phyloP scores from a whole-genome alignment of 164 flowering plant genomes.

The Liriodendron chinense region DNA sequence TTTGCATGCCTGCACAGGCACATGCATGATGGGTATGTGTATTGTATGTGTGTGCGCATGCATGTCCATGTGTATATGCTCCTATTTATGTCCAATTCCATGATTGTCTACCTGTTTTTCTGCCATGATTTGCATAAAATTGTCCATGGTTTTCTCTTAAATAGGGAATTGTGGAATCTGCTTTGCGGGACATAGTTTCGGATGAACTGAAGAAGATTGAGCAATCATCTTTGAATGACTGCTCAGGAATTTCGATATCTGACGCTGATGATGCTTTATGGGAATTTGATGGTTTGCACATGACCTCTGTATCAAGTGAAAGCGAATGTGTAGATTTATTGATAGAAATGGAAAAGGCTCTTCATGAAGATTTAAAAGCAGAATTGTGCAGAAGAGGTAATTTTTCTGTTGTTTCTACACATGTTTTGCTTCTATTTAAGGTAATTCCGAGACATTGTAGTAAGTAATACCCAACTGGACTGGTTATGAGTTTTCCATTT shows the following conservation, averaged over 20 bases:
- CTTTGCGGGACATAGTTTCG: slow-evolving; percentile 62
- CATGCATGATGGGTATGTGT: not conserved
- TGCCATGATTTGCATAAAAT: not conserved
- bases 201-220: slow-evolving; percentile 69
- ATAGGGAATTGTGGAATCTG: slow-evolving; percentile 56
- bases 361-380: slow-evolving; percentile 61
- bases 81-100: not conserved
- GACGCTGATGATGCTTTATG: slow-evolving; percentile 47
- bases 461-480: too few relatives aligned
- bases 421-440: not conserved
- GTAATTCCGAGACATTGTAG: too few relatives aligned
- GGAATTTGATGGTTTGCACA: slow-evolving; percentile 70
- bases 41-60: not conserved
- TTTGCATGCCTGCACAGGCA: not conserved
- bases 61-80: not conserved
- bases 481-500: too few relatives aligned
- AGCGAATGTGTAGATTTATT: slow-evolving; percentile 73
- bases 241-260: slow-evolving; percentile 12
- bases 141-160: slow-evolving; percentile 1
- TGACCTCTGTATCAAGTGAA: slow-evolving; percentile 30
- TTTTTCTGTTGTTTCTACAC: not conserved
- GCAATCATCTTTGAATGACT: slow-evolving; percentile 24
- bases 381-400: slow-evolving; percentile 45
- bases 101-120: not conserved
- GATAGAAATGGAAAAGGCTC: slow-evolving; percentile 79